Percentiles rank a stretch among this genome's conserved stretches.
Conservation (phyloP, 2,329 filamentous ascomycete genomes). For the Microcyclosporella mali region DNA sequence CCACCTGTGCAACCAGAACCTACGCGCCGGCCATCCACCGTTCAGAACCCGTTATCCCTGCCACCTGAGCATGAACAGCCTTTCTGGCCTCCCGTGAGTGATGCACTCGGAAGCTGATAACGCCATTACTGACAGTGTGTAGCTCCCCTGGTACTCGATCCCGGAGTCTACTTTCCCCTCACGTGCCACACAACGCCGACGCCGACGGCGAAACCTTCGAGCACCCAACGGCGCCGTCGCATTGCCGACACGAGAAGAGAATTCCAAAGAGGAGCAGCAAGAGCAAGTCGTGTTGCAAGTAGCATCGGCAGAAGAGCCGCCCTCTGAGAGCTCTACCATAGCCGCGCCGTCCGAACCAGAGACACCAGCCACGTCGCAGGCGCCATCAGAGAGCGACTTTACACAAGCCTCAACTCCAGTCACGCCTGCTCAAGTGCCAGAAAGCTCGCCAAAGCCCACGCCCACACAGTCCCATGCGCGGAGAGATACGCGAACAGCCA, state of each 20-base stretch:
- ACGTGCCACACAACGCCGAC: constrained; percentile 43
- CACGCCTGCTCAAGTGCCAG: constrained; percentile 33
- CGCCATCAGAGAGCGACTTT: constrained; percentile 51
- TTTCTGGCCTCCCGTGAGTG: constrained; percentile 16
- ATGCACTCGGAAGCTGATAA: background rate
- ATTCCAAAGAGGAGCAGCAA: constrained; percentile 34
- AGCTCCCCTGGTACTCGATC: constrained; percentile 57
- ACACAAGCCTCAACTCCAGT: constrained; percentile 44
- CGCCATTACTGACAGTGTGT: constrained; percentile 8
- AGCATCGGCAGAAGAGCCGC: constrained; percentile 22
- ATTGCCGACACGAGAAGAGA: constrained; percentile 38
- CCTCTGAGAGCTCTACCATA: constrained; percentile 41
- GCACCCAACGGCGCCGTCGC: constrained; percentile 40
- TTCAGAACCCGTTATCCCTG: constrained; percentile 16
- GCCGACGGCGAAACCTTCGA: constrained; percentile 36
- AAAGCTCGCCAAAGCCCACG: constrained; percentile 29
- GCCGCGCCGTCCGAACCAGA: constrained; percentile 45
- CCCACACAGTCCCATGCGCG: constrained; percentile 31
- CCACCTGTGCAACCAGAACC: constrained; percentile 8
- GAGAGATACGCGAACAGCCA: constrained; percentile 39
- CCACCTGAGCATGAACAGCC: constrained; percentile 14
- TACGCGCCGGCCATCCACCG: constrained; percentile 12
- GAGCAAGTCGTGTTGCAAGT: constrained; percentile 13
- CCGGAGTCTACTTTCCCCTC: constrained; percentile 50
- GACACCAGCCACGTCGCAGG: constrained; percentile 54